Evolutionary conservation across 331 rosid species (phyloP).

Genomic region (Rosa hybrid): DNA sequence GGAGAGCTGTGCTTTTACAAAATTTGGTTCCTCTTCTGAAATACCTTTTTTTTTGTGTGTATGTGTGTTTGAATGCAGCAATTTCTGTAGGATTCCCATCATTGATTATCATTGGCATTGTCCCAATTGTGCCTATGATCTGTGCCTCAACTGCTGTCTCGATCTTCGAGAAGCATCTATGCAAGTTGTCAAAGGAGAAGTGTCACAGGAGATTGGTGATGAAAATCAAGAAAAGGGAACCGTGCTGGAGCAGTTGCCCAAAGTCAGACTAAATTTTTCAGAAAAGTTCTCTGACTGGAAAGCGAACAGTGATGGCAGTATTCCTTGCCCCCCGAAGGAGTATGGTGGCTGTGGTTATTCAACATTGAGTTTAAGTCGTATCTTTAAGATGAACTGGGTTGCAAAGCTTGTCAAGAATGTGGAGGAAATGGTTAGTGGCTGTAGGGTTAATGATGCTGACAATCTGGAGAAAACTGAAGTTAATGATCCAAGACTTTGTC

Average conservation of each 20-base stretch:
- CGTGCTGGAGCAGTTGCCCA: slow-evolving; percentile 35
- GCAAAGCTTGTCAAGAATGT: slow-evolving; percentile 96
- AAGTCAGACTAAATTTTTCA: slow-evolving; percentile 44
- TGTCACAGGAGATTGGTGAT: slow-evolving; percentile 12
- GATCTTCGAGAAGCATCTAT: slow-evolving; percentile 75
- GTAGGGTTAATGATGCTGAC: slow-evolving; percentile 48
- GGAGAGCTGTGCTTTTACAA: slow-evolving; percentile 18
- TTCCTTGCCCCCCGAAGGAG: slow-evolving; percentile 94
- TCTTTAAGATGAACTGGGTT: slow-evolving; percentile 99
- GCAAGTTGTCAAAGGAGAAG: slow-evolving; percentile 26
- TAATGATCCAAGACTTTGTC: slow-evolving; percentile 48
- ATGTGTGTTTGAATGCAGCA: slow-evolving; percentile 54
- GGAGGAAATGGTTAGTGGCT: slow-evolving; percentile 98
- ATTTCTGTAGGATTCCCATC: slow-evolving; percentile 93
- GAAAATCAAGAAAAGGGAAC: slow-evolving; percentile 39
- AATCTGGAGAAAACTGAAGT: slow-evolving; percentile 35
- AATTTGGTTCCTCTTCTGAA: slow-evolving; percentile 16
- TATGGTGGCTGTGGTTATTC: slow-evolving; percentile 87
- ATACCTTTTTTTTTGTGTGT: slow-evolving; percentile 21
- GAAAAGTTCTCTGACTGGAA: slow-evolving; percentile 71
- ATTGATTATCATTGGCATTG: slow-evolving; percentile 96
- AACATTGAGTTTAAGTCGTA: slow-evolving; percentile 74
- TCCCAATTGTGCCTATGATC: slow-evolving; percentile 76
- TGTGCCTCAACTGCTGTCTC: slow-evolving; percentile 84
- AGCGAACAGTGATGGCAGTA: slow-evolving; percentile 63